Percentiles rank a stretch among this genome's conserved stretches.
Evolutionary conservation across 768 basidiomycete genomes (phyloP).

Genomic region (Krasilnikovozyma curviuscula): DNA sequence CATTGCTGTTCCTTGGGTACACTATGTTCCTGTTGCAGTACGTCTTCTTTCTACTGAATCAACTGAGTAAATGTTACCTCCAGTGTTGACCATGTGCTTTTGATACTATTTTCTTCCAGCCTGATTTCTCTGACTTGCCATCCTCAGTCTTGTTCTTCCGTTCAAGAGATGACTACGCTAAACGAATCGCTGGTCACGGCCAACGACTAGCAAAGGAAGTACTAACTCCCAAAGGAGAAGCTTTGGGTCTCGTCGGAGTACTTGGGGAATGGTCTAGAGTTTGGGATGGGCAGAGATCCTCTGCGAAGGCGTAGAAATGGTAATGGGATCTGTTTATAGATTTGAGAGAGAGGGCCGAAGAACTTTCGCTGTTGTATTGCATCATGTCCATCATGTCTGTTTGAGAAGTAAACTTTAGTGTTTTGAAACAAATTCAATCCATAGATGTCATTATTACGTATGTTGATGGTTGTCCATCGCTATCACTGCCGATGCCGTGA

Average conservation of each 20-base stretch:
- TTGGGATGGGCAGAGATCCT: too few relatives aligned
- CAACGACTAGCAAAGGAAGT: constrained; percentile 2
- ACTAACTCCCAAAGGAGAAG: not conserved
- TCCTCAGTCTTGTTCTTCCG: constrained; percentile 6
- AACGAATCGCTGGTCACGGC: constrained; percentile 6
- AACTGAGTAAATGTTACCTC: not conserved
- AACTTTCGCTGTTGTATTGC: too few relatives aligned
- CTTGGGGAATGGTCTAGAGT: constrained; percentile 6
- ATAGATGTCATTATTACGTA: too few relatives aligned
- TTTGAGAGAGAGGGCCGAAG: too few relatives aligned
- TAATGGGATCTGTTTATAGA: too few relatives aligned
- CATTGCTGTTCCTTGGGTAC: constrained; percentile 8
- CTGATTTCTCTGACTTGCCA: constrained; percentile 10
- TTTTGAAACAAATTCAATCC: too few relatives aligned
- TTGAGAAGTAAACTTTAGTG: too few relatives aligned
- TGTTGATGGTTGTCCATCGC: too few relatives aligned
- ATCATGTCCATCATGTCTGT: too few relatives aligned
- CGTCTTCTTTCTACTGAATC: not conserved
- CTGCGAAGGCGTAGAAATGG: too few relatives aligned
- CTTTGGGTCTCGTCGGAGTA: not conserved
- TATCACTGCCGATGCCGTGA: too few relatives aligned
- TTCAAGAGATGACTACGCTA: constrained; percentile 8
- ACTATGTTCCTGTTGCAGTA: constrained; percentile 9
- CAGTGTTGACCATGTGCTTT: not conserved
- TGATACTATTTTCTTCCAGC: not conserved